phyloP scores from a whole-genome alignment of 169 alveolate genomes.

The Perkinsus marinus region DNA sequence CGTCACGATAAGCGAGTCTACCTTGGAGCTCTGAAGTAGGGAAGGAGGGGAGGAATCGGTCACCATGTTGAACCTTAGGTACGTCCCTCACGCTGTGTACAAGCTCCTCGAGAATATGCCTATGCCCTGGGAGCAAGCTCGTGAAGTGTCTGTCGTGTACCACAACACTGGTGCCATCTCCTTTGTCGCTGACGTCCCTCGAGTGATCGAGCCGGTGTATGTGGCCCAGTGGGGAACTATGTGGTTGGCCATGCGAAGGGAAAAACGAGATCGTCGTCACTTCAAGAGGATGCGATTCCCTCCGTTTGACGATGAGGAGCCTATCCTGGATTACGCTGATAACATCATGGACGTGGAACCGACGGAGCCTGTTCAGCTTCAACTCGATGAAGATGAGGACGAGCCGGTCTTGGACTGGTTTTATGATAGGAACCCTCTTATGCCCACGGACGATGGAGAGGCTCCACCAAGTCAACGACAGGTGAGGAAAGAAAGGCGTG shows the following conservation, averaged over 20 bases:
- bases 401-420: conserved; percentile 95
- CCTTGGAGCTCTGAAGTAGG: conserved; percentile 67
- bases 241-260: conserved; percentile 99
- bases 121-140: conserved; percentile 96
- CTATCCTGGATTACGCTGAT: conserved; percentile 98
- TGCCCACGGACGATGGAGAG: not conserved
- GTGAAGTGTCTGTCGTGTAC: conserved; percentile 87
- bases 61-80: conserved; percentile 91
- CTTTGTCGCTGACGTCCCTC: conserved; percentile 94
- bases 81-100: conserved; percentile 98
- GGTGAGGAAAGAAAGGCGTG: no score
- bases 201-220: conserved; percentile 97
- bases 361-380: conserved; percentile 94
- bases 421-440: conserved; percentile 62
- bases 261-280: conserved; percentile 96
- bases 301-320: conserved; percentile 99
- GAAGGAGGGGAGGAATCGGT: not conserved
- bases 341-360: conserved; percentile 97
- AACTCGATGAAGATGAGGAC: conserved; percentile 94
- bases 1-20: conserved; percentile 98
- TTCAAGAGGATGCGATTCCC: conserved; percentile 99
- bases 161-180: conserved; percentile 99
- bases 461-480: not conserved
- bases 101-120: conserved; percentile 96
- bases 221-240: conserved; percentile 99